These are phyloP conservation scores for Jatropha curcas DNA, from an alignment of 345 rosid species.

Conservation along the genomic window DNA sequence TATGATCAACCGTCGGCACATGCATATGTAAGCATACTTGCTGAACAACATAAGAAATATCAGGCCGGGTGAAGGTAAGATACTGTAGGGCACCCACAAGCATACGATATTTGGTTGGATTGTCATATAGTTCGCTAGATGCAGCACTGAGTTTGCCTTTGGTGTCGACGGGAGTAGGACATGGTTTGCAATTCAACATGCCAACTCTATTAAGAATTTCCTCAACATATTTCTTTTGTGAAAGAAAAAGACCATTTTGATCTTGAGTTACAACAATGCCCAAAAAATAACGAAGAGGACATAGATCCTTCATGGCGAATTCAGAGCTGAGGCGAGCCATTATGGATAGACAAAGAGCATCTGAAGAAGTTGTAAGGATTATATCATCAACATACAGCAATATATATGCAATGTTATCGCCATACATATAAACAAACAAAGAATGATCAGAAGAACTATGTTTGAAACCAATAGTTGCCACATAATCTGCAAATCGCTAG, in stretches of 20 bases:
- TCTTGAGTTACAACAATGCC: neutral
- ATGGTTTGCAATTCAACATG: neutral
- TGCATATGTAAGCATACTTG: slow-evolving; percentile 1
- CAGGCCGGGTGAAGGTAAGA: too few relatives aligned
- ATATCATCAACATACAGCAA: too few relatives aligned
- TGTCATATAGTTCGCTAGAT: fast-evolving
- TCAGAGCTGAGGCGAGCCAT: neutral
- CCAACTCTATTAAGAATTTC: neutral
- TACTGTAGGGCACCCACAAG: neutral
- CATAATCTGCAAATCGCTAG: neutral
- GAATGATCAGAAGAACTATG: neutral
- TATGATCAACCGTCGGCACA: neutral
- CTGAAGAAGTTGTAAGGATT: neutral
- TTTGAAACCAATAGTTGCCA: neutral
- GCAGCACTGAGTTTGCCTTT: neutral
- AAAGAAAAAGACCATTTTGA: neutral
- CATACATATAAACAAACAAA: neutral
- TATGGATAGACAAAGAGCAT: neutral
- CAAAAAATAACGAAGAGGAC: neutral
- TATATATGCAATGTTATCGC: neutral
- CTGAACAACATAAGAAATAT: neutral
- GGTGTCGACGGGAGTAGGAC: neutral
- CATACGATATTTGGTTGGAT: neutral
- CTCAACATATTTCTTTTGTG: neutral
- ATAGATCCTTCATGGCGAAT: slow-evolving; percentile 4